phyloP scores from a whole-genome alignment of 805 yeast species.

The Cyberlindnera americana region DNA sequence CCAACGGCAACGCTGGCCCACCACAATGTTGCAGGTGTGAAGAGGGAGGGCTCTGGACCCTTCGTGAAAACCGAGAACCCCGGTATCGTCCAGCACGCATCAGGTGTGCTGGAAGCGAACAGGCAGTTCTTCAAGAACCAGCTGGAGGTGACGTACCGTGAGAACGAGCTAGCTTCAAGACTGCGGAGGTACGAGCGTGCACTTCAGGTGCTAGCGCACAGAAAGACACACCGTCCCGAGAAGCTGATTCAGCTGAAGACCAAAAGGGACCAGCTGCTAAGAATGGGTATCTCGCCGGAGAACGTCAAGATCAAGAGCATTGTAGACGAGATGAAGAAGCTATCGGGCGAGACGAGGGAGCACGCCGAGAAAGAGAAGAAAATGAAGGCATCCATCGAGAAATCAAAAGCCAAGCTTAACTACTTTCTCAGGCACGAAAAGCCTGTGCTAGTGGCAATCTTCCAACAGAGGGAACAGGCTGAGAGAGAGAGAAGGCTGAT shows the following conservation, averaged over 20 bases:
- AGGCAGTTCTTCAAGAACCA: conserved; percentile 9
- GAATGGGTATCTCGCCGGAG: conserved; percentile 10
- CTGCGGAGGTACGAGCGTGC: conserved; percentile 8
- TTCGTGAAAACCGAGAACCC: too few species aligned
- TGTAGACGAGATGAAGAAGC: conserved; percentile 7
- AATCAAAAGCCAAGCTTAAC: conserved; percentile 5
- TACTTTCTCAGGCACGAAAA: conserved; percentile 6
- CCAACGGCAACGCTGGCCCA: too few species aligned
- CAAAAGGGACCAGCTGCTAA: conserved; percentile 10
- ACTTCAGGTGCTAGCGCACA: background rate
- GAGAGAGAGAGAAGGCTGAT: background rate
- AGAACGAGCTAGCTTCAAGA: conserved; percentile 8
- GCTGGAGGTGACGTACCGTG: conserved; percentile 5
- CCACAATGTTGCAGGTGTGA: too few species aligned
- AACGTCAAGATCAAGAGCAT: conserved; percentile 6
- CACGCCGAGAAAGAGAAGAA: conserved; percentile 3
- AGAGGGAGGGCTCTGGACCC: too few species aligned
- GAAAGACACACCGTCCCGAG: conserved; percentile 10
- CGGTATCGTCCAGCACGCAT: conserved; percentile 7
- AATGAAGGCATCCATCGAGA: conserved; percentile 5
- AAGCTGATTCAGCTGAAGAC: conserved; percentile 9
- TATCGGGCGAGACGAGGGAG: conserved; percentile 4
- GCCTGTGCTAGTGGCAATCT: conserved; percentile 1
- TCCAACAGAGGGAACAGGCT: conserved; percentile 1
- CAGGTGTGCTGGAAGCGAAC: conserved; percentile 8